These are phyloP conservation scores for Teunomyces gatunensis DNA, from an alignment of 805 yeast genomes.

Conservation along the genomic window DNA sequence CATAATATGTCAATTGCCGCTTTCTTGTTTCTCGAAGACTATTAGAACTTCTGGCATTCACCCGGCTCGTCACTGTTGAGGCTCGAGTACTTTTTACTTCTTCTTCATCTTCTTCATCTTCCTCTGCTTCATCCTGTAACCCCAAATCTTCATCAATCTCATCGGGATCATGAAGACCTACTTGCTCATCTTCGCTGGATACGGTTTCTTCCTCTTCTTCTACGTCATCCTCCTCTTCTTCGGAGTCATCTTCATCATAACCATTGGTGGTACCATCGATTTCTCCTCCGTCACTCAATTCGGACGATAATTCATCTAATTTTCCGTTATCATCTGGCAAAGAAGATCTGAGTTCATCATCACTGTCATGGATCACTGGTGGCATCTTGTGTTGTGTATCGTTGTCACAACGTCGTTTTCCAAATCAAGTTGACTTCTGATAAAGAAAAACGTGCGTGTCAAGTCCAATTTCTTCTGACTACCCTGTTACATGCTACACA, in stretches of 20 bases:
- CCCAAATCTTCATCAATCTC: constrained; percentile 38
- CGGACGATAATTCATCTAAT: constrained; percentile 9
- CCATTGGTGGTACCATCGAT: constrained; percentile 4
- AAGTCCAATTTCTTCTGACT: background rate
- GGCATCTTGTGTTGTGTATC: background rate
- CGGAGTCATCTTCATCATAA: constrained; percentile 21
- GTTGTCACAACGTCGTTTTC: no score
- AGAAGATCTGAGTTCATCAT: background rate
- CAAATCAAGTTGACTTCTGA: background rate
- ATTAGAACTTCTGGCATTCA: constrained; percentile 4
- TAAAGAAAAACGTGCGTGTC: background rate
- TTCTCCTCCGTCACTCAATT: constrained; percentile 12
- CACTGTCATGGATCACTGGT: background rate
- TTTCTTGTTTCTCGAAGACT: constrained; percentile 28
- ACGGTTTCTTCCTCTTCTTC: constrained; percentile 19
- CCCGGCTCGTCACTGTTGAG: constrained; percentile 14
- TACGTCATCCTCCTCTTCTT: constrained; percentile 18
- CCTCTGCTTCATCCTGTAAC: constrained; percentile 26
- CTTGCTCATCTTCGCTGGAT: constrained; percentile 30
- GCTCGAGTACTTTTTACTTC: constrained; percentile 24
- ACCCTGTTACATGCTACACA: background rate
- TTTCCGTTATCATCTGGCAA: background rate
- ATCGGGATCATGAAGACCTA: constrained; percentile 33
- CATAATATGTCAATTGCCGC: constrained; percentile 38
- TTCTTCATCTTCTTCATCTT: constrained; percentile 20